These are phyloP conservation scores for Aspergillus heteromorphus DNA, from an alignment of 495 filamentous ascomycete genomes.

Conservation along the genomic window DNA sequence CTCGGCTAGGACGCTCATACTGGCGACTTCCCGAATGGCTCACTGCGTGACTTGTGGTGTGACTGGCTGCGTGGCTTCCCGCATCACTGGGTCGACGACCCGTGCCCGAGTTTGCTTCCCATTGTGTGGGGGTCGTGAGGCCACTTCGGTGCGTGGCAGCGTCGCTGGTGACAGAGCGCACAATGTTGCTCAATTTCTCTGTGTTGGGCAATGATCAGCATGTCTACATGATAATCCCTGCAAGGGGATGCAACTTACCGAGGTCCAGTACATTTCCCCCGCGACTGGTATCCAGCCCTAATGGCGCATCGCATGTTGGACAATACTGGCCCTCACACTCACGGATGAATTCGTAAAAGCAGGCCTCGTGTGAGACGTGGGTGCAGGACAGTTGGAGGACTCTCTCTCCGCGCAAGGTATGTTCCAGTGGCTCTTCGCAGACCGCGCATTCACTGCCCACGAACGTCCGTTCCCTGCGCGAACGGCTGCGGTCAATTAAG, in stretches of 20 bases:
- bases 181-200: conserved; percentile 96
- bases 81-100: conserved; percentile 46
- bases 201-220: conserved; percentile 4
- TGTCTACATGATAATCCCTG: neutral
- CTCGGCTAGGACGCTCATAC: conserved; percentile 30
- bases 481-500: conserved; percentile 71
- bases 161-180: conserved; percentile 77
- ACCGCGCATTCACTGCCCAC: conserved; percentile 92
- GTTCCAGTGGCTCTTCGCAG: conserved; percentile 95
- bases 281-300: conserved; percentile 90
- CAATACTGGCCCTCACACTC: conserved; percentile 94
- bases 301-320: conserved; percentile 86
- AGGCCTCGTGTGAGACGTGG: conserved; percentile 96
- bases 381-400: conserved; percentile 94
- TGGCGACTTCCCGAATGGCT: conserved; percentile 17
- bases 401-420: conserved; percentile 90
- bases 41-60: conserved; percentile 39
- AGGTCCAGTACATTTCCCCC: conserved; percentile 94
- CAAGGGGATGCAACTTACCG: conserved; percentile 54
- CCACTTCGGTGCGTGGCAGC: conserved; percentile 43
- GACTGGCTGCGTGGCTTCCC: conserved; percentile 25
- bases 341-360: conserved; percentile 98
- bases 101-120: conserved; percentile 50
- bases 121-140: conserved; percentile 52
- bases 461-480: conserved; percentile 88